Conservation (phyloP, 768 basidiomycete species). For the Naganishia vishniacii region DNA sequence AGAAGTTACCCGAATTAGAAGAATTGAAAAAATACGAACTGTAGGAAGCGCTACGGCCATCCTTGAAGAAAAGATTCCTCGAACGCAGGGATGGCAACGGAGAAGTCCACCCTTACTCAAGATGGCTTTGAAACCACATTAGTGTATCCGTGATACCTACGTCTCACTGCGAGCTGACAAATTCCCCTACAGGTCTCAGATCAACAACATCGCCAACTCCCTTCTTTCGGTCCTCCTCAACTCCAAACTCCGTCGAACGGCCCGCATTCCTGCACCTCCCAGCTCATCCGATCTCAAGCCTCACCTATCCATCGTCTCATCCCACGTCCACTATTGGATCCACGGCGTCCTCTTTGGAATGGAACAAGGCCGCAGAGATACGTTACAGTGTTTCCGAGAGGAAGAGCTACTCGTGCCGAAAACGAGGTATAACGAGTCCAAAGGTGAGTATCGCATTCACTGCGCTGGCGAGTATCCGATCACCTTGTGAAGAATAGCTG, state of each 20-base stretch:
- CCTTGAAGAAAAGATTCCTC: slow-evolving; percentile 32
- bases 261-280: slow-evolving; percentile 16
- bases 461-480: neutral
- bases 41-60: slow-evolving; percentile 32
- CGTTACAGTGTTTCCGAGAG: slow-evolving; percentile 18
- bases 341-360: slow-evolving; percentile 19
- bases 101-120: slow-evolving; percentile 5
- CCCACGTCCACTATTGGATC: slow-evolving; percentile 22
- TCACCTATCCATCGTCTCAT: slow-evolving; percentile 25
- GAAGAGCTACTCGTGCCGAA: neutral
- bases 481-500: neutral
- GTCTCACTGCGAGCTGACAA: neutral
- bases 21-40: slow-evolving; percentile 28
- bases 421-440: slow-evolving; percentile 14
- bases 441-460: neutral
- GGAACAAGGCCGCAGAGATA: slow-evolving; percentile 18
- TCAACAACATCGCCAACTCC: slow-evolving; percentile 31
- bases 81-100: slow-evolving; percentile 26
- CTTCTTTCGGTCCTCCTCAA: slow-evolving; percentile 31
- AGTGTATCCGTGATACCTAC: slow-evolving; percentile 4
- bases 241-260: slow-evolving; percentile 26
- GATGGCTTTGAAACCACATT: slow-evolving; percentile 28
- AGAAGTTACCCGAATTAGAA: slow-evolving; percentile 31
- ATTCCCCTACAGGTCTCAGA: slow-evolving; percentile 26
- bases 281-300: slow-evolving; percentile 15